Evolutionary conservation across 441 rosid genomes (phyloP).

Genomic region (Populus hybrid): DNA sequence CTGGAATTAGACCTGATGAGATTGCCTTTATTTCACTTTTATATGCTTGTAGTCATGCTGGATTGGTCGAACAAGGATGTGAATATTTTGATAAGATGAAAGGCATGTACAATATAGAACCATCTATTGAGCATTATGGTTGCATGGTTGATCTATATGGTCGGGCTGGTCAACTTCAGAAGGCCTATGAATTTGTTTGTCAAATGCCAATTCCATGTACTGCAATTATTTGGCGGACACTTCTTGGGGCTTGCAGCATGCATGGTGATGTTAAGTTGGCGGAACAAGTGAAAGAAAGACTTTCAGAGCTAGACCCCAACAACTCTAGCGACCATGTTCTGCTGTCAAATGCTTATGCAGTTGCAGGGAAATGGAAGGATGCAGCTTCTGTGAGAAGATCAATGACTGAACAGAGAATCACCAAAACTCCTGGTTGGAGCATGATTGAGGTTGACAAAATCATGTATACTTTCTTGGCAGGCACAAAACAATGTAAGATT

Average conservation of each 20-base stretch:
- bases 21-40: constrained; percentile 56
- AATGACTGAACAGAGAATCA: constrained; percentile 49
- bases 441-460: constrained; percentile 64
- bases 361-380: constrained; percentile 73
- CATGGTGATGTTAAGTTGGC: constrained; percentile 68
- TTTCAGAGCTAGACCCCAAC: constrained; percentile 56
- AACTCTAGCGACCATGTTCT: constrained; percentile 64
- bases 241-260: constrained; percentile 82
- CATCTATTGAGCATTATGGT: constrained; percentile 72
- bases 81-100: constrained; percentile 55
- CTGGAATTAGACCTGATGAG: constrained; percentile 53
- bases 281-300: constrained; percentile 49
- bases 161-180: constrained; percentile 61
- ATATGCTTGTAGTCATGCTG: constrained; percentile 87
- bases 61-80: constrained; percentile 63
- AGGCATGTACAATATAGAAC: constrained; percentile 49
- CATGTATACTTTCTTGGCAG: constrained; percentile 56
- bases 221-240: constrained; percentile 74
- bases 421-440: constrained; percentile 84
- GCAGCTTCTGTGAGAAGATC: constrained; percentile 62
- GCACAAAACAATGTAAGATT: constrained; percentile 38
- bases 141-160: constrained; percentile 91
- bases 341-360: constrained; percentile 67
- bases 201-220: constrained; percentile 65
- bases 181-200: constrained; percentile 56